Conservation (phyloP, 73 alveolate species). For the Blepharisma stoltei region DNA sequence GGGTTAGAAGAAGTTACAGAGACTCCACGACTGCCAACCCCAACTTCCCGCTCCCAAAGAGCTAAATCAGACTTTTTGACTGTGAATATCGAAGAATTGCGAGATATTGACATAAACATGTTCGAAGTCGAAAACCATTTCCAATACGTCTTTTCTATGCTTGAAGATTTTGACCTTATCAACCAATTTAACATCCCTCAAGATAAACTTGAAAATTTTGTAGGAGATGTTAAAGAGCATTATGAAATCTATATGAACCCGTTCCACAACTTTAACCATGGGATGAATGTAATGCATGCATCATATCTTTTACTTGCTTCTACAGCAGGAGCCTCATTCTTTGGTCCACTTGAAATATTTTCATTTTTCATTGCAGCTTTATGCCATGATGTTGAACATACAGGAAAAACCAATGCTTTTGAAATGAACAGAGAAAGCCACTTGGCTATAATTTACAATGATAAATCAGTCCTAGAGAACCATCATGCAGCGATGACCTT, state of each 20-base stretch:
- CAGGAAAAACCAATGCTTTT: constrained; percentile 45
- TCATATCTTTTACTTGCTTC: neutral
- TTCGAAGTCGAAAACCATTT: neutral
- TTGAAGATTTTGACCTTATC: neutral
- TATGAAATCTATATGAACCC: neutral
- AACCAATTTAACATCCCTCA: neutral
- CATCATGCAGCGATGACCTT: constrained; percentile 39
- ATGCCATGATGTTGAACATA: constrained; percentile 61
- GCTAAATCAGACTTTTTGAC: too few species aligned
- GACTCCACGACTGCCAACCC: neutral
- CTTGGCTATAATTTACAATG: constrained; percentile 36
- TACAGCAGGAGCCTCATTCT: neutral
- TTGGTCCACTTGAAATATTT: neutral
- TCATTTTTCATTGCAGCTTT: constrained; percentile 29
- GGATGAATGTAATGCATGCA: neutral
- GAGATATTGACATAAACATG: neutral
- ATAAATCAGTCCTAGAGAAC: constrained; percentile 36
- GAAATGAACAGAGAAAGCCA: constrained; percentile 33
- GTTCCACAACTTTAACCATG: constrained; percentile 2
- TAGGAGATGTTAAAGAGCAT: neutral
- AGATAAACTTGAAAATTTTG: neutral
- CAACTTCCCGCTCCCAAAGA: too few species aligned
- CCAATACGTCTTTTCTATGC: neutral
- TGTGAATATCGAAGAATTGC: neutral
- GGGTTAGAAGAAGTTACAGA: neutral